phyloP scores from a whole-genome alignment of 257 asterid species.

The Nyctanthes arbortristis region DNA sequence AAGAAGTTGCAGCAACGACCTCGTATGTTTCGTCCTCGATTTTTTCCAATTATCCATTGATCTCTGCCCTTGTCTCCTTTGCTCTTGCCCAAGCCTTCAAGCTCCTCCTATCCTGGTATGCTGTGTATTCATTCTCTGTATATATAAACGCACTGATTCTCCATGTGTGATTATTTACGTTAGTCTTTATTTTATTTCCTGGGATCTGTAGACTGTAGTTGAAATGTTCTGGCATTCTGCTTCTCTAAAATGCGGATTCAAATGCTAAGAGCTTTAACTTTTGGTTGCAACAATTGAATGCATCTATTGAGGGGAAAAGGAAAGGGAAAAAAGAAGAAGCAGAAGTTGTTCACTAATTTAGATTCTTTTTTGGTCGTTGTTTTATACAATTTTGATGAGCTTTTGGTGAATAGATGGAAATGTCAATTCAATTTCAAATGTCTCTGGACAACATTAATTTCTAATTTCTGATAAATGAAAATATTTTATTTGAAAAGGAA shows the following conservation, averaged over 20 bases:
- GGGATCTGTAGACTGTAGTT: conserved; percentile 21
- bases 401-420: too few species aligned
- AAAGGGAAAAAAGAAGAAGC: too few species aligned
- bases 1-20: conserved; percentile 10
- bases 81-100: conserved; percentile 46
- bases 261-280: not conserved
- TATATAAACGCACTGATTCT: not conserved
- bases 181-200: conserved; percentile 7
- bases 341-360: not conserved
- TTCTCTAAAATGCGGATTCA: conserved; percentile 1
- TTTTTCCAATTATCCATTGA: conserved; percentile 39
- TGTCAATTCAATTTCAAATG: too few species aligned
- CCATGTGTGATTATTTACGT: not conserved
- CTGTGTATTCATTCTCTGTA: conserved; percentile 21
- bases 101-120: conserved; percentile 56
- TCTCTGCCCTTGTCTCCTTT: conserved; percentile 44
- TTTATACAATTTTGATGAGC: too few species aligned
- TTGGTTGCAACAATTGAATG: conserved; percentile 5
- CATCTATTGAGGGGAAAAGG: not conserved
- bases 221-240: not conserved
- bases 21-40: conserved; percentile 29
- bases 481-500: too few species aligned
- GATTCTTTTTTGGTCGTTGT: not conserved
- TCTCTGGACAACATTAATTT: too few species aligned
- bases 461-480: too few species aligned